These are phyloP conservation scores for Aspergillus sclerotioniger DNA, from an alignment of 495 filamentous ascomycete genomes.

Conservation along the genomic window DNA sequence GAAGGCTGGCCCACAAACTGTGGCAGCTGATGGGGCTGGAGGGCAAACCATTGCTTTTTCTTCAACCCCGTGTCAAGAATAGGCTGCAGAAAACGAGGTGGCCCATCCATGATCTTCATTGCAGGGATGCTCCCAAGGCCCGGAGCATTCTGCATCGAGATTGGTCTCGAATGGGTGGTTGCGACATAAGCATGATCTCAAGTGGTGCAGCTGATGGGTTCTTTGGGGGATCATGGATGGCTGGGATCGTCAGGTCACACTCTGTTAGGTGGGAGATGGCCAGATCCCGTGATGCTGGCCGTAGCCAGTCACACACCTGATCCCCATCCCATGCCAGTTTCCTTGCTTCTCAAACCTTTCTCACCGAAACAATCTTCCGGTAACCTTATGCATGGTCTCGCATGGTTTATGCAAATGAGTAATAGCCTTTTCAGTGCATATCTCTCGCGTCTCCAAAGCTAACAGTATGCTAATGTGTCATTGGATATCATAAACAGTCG, in stretches of 20 bases:
- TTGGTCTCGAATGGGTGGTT: too few relatives aligned
- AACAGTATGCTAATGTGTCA: neutral
- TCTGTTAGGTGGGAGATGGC: neutral
- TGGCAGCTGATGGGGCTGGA: neutral
- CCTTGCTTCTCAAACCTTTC: neutral
- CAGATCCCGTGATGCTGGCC: conserved; percentile 4
- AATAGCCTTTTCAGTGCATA: neutral
- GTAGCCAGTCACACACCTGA: neutral
- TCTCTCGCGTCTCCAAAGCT: neutral
- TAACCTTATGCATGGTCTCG: neutral
- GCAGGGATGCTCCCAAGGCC: neutral
- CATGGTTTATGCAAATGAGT: neutral
- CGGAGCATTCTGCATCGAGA: neutral
- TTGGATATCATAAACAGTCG: neutral
- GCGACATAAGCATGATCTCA: conserved; percentile 3
- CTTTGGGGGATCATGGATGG: neutral
- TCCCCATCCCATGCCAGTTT: neutral
- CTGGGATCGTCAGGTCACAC: conserved; percentile 9
- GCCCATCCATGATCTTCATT: neutral
- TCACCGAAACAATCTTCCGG: neutral
- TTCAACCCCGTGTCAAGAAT: neutral
- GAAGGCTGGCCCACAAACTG: neutral
- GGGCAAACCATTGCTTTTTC: conserved; percentile 6
- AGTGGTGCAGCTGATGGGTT: neutral
- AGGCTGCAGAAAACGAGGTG: neutral